Evolutionary conservation across 1,284 basidiomycete species (phyloP).

Genomic region (Somion occarium): DNA sequence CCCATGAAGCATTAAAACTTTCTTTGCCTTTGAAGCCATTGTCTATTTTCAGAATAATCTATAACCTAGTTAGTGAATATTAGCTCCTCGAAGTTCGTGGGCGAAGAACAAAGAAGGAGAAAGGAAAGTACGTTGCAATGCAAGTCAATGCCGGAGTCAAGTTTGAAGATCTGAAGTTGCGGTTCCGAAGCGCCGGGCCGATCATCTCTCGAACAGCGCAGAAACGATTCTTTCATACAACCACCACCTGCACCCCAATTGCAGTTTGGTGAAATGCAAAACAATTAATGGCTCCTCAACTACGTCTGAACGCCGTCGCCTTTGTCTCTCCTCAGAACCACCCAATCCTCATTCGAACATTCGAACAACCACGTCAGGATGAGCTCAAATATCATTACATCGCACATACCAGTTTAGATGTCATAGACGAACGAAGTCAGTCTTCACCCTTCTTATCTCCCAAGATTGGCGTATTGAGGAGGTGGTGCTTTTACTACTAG

Average conservation of each 20-base stretch:
- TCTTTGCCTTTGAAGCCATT: constrained; percentile 16
- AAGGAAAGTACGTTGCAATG: too few relatives aligned
- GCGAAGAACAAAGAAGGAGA: too few relatives aligned
- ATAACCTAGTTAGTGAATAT: too few relatives aligned
- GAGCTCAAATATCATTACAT: constrained; percentile 81
- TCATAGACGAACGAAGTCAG: constrained; percentile 68
- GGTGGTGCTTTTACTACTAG: neutral
- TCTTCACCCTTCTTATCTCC: constrained; percentile 6
- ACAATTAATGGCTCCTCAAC: constrained; percentile 50
- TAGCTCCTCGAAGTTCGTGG: too few relatives aligned
- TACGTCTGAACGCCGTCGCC: constrained; percentile 71
- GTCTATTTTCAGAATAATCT: neutral
- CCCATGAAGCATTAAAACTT: constrained; percentile 60
- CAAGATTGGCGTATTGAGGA: neutral
- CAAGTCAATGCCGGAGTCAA: too few relatives aligned
- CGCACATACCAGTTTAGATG: constrained; percentile 75
- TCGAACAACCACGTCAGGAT: constrained; percentile 50
- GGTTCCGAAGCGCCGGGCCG: too few relatives aligned
- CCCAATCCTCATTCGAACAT: constrained; percentile 71
- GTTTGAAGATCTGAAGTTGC: too few relatives aligned
- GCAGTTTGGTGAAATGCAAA: too few relatives aligned
- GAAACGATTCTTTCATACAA: neutral
- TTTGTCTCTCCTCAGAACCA: constrained; percentile 79
- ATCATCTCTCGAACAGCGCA: too few relatives aligned
- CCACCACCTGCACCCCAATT: too few relatives aligned